phyloP scores from a whole-genome alignment of 208 protist genomes.

The Naegleria fowleri region DNA sequence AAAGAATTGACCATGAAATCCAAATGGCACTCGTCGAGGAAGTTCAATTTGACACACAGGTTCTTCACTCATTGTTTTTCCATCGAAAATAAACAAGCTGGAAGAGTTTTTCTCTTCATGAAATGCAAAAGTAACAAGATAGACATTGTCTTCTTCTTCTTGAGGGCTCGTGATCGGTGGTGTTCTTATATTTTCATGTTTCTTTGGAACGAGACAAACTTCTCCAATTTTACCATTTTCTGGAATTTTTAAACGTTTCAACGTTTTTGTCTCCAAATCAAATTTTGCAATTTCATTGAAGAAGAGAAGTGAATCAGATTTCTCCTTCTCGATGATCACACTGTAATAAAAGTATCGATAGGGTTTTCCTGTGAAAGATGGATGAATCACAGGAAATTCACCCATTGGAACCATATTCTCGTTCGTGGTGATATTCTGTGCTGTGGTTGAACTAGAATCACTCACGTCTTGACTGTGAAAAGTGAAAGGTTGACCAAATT shows the following conservation, averaged over 20 bases:
- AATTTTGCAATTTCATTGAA: neutral
- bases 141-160: conserved; percentile 30
- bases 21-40: conserved; percentile 26
- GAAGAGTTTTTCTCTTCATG: neutral
- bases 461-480: no score
- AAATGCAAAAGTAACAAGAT: conserved; percentile 25
- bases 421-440: no score
- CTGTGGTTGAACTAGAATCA: no score
- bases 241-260: conserved; percentile 3
- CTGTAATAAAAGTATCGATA: neutral
- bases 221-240: neutral
- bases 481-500: neutral
- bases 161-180: neutral
- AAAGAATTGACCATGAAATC: conserved; percentile 31
- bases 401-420: neutral
- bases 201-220: neutral
- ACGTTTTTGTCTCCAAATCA: neutral
- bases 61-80: neutral
- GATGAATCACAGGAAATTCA: neutral
- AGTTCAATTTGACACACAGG: neutral
- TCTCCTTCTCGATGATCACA: neutral
- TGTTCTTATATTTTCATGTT: neutral
- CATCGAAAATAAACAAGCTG: conserved; percentile 19
- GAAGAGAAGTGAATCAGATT: neutral
- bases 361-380: neutral